These are phyloP conservation scores for Neoboletus brunneissimus DNA, from an alignment of 768 basidiomycete genomes.

Conservation along the genomic window DNA sequence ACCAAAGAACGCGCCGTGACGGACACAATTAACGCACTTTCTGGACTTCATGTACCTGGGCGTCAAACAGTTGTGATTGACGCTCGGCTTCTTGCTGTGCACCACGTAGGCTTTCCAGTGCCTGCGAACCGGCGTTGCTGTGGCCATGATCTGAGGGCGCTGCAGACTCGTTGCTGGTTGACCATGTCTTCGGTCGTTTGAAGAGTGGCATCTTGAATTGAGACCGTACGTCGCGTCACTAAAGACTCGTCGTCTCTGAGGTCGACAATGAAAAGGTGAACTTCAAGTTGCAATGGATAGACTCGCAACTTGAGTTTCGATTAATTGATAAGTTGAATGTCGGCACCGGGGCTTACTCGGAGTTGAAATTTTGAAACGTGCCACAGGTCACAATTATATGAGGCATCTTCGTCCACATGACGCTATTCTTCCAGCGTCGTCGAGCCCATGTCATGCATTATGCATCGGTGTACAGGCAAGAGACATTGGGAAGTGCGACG, in stretches of 20 bases:
- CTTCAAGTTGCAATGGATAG: too few species aligned
- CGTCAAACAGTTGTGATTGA: conserved; percentile 24
- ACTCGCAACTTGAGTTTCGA: neutral
- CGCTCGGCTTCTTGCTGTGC: conserved; percentile 23
- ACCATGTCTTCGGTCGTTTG: conserved; percentile 34
- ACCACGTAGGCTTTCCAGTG: conserved; percentile 1
- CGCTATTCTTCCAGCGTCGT: neutral
- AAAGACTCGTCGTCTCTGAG: neutral
- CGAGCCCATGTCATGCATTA: neutral
- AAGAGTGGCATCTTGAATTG: conserved; percentile 30
- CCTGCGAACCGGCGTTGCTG: neutral
- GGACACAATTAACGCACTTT: conserved; percentile 9
- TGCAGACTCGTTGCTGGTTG: conserved; percentile 10
- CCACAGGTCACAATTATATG: too few species aligned
- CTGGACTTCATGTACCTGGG: conserved; percentile 26
- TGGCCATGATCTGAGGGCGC: conserved; percentile 14
- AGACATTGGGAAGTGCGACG: too few species aligned
- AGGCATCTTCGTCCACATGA: neutral
- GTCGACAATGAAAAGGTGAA: too few species aligned
- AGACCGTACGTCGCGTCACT: neutral
- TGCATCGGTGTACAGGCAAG: too few species aligned
- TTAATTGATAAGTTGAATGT: neutral
- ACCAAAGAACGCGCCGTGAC: neutral
- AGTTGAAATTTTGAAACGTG: too few species aligned
- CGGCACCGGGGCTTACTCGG: neutral